Conservation (phyloP, 208 protist species). For the Leishmania amazonensis region DNA sequence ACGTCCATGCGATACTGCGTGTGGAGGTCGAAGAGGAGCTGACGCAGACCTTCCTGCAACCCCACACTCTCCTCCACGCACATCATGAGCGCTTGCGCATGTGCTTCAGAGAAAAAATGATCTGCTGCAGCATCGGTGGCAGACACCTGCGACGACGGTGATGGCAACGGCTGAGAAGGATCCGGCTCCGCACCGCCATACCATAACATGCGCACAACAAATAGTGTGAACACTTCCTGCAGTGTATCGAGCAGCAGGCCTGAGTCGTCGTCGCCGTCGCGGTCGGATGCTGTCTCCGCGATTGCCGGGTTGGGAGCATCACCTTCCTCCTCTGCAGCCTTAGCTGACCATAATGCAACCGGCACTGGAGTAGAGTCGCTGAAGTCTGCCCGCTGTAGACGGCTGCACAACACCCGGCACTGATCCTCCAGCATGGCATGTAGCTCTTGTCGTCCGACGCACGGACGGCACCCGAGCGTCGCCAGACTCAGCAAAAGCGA, state of each 20-base stretch:
- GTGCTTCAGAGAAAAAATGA: neutral
- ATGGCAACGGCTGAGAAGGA: neutral
- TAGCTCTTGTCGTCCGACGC: constrained; percentile 1
- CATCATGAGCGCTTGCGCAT: constrained; percentile 1
- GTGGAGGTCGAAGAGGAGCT: constrained; percentile 7
- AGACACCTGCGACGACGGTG: no score
- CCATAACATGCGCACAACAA: constrained; percentile 4
- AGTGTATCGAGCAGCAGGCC: neutral
- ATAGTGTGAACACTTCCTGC: neutral
- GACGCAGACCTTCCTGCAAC: constrained; percentile 6
- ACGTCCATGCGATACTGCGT: constrained; percentile 12
- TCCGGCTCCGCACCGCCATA: neutral
- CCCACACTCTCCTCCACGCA: neutral
- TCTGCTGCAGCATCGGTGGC: neutral
- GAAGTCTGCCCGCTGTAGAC: neutral
- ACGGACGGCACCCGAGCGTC: constrained; percentile 6
- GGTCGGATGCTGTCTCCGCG: neutral
- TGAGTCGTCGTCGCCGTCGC: neutral
- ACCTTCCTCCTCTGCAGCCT: neutral
- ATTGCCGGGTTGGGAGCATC: neutral
- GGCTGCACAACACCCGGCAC: neutral
- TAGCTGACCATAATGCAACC: neutral
- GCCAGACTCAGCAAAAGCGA: constrained; percentile 8
- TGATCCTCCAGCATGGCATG: neutral
- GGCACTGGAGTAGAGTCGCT: neutral